Base-by-base conservation (phyloP, 2,329 filamentous ascomycete genomes). In the Chaetothyriales sp. region DNA sequence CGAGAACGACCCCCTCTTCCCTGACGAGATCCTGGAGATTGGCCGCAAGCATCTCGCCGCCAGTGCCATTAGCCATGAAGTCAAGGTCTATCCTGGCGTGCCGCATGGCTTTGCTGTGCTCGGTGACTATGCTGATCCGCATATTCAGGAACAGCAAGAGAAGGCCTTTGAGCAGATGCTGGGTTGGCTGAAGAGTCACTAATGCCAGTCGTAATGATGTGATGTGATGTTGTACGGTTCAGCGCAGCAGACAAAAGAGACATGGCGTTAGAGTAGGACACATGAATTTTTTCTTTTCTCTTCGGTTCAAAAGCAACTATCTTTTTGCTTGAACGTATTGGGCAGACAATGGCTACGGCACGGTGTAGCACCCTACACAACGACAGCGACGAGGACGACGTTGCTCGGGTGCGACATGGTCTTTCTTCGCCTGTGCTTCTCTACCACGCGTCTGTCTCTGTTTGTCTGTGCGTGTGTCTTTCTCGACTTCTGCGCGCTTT, bases 21-120 rank as follows among this genome's bases (percentile, higher is more conserved):
- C 59, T 8, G 51, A 54, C 5, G 58, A 61, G 26, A 55, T 61
- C 20, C 53, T 61, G 12, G 58, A 61, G 18, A 50, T 55, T n/a
- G 59, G 57, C n/a, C 52, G 49, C 47, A 60, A 61, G 44, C 43
- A 52, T 10, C 52, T 60, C 46, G 52, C 55, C n/a, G 36, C 53
- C 12, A 57, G 53, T 44, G 56, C 52, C 28, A 46, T 60, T 18
- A 55, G 59, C 25, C 56, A 60, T 49, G 54, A 59, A 49, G 54
- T 61, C 51, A 56, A 57, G 43, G 54, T 51, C 15, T 61, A 59
- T 46, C 43, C 51, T 22, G 53, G 51, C n/a, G 59, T 61, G 19
- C 59, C 59, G 12, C 59, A 61, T 51, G 59, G 58, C 19, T 60
- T 61, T 47, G 59, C 59, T 3, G 59, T 61, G 1, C 55, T 56